These are phyloP conservation scores for Endogone sp. DNA, from an alignment of 192 early-diverging fungal genomes.

Conservation along the genomic window DNA sequence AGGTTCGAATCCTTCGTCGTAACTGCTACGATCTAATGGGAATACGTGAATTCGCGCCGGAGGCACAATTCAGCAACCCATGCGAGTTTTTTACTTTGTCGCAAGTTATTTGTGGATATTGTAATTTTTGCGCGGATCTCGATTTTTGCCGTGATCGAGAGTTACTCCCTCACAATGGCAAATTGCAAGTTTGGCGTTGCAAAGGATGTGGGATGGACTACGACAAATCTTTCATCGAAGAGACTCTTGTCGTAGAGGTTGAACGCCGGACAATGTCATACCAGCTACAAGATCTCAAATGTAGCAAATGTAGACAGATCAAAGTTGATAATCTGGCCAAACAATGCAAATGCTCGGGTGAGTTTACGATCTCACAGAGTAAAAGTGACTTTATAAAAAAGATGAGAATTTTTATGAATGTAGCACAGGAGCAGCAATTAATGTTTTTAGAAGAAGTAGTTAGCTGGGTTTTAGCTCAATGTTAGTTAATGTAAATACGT, in stretches of 20 bases:
- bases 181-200: slow-evolving; percentile 65
- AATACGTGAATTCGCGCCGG: slow-evolving; percentile 73
- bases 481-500: too few relatives aligned
- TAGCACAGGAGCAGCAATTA: slow-evolving; percentile 57
- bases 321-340: slow-evolving; percentile 73
- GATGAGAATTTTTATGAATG: slow-evolving; percentile 57
- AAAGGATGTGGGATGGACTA: slow-evolving; percentile 75
- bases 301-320: slow-evolving; percentile 74
- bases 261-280: slow-evolving; percentile 61
- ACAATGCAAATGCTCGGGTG: slow-evolving; percentile 75
- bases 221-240: slow-evolving; percentile 75
- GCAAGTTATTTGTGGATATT: slow-evolving; percentile 85
- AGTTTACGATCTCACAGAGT: slow-evolving; percentile 45
- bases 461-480: slow-evolving; percentile 37
- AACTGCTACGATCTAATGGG: slow-evolving; percentile 71
- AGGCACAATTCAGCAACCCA: slow-evolving; percentile 79
- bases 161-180: slow-evolving; percentile 49
- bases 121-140: slow-evolving; percentile 80
- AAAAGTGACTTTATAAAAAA: slow-evolving; percentile 51
- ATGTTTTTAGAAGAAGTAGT: slow-evolving; percentile 53
- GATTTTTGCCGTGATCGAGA: slow-evolving; percentile 86
- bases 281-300: slow-evolving; percentile 88
- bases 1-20: slow-evolving; percentile 79
- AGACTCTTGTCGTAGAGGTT: slow-evolving; percentile 74
- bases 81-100: slow-evolving; percentile 74